phyloP scores from a whole-genome alignment of 2,329 filamentous ascomycete species.

The Colletotrichum sp. region DNA sequence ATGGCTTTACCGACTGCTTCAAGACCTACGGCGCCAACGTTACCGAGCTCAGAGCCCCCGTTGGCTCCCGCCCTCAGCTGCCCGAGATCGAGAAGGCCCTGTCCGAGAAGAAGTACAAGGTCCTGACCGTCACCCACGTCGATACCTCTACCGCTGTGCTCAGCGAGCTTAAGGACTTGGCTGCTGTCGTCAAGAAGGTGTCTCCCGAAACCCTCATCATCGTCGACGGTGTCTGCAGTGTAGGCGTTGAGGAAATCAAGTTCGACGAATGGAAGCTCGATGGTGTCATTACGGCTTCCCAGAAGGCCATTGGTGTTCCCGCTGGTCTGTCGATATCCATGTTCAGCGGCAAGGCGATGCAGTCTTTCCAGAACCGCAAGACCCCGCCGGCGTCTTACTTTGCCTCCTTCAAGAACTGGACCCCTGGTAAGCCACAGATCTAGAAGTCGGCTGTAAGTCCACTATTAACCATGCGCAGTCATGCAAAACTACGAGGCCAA shows the following conservation, averaged over 20 bases:
- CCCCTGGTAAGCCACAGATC: constrained; percentile 68
- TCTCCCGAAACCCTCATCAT: constrained; percentile 91
- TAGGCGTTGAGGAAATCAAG: constrained; percentile 92
- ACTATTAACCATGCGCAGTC: constrained; percentile 52
- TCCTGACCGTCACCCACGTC: constrained; percentile 93
- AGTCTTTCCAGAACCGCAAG: constrained; percentile 80
- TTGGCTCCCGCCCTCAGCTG: constrained; percentile 86
- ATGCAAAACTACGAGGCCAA: constrained; percentile 99
- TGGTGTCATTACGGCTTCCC: constrained; percentile 89
- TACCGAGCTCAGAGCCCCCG: constrained; percentile 86
- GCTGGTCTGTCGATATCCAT: constrained; percentile 94
- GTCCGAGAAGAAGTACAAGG: constrained; percentile 90
- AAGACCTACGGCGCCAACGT: constrained; percentile 88
- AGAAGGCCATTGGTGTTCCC: constrained; percentile 96
- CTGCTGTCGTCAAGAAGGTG: constrained; percentile 81
- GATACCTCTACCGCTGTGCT: constrained; percentile 97
- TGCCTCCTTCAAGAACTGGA: constrained; percentile 96
- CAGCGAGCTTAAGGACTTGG: constrained; percentile 84
- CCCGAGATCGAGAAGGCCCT: constrained; percentile 88
- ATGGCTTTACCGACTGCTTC: constrained; percentile 92
- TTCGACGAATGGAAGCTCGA: constrained; percentile 97
- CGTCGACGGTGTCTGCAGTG: constrained; percentile 96
- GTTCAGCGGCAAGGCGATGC: constrained; percentile 87
- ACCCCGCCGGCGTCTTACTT: constrained; percentile 88
- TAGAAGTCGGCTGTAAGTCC: not conserved